phyloP scores from a whole-genome alignment of 2,329 filamentous ascomycete species.

The Clarireedia paspali region DNA sequence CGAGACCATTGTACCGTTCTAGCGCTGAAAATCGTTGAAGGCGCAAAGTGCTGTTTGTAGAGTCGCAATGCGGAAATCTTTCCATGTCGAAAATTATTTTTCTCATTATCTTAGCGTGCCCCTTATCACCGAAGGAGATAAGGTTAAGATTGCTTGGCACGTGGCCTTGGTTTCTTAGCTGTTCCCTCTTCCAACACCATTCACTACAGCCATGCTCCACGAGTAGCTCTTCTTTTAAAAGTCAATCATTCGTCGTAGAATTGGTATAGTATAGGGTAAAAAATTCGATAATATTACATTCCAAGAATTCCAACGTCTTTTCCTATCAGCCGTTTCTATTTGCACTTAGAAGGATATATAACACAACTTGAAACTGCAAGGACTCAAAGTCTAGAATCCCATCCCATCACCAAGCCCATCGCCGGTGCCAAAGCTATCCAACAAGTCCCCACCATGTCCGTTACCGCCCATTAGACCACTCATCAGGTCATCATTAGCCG shows the following conservation, averaged over 20 bases:
- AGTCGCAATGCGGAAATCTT: not conserved
- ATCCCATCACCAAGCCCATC: constrained; percentile 17
- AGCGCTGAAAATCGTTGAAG: not conserved
- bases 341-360: too few species aligned
- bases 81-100: constrained; percentile 10
- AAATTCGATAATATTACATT: not conserved
- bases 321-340: not conserved
- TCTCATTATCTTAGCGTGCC: constrained; percentile 10
- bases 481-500: constrained; percentile 17
- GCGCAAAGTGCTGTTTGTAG: not conserved
- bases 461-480: constrained; percentile 14
- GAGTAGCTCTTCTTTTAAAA: too few species aligned
- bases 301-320: not conserved
- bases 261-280: too few species aligned
- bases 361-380: not conserved
- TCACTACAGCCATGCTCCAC: not conserved
- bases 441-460: constrained; percentile 8
- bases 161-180: too few species aligned
- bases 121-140: constrained; percentile 1
- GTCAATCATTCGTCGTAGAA: too few species aligned
- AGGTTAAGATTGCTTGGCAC: not conserved
- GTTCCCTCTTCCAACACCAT: not conserved
- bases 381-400: constrained; percentile 13
- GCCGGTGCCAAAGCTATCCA: constrained; percentile 14
- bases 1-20: constrained; percentile 2